Percentiles rank a stretch among this genome's conserved stretches.
Evolutionary conservation across 2,329 filamentous ascomycete genomes (phyloP).

Genomic region (Cladosporium sp.): DNA sequence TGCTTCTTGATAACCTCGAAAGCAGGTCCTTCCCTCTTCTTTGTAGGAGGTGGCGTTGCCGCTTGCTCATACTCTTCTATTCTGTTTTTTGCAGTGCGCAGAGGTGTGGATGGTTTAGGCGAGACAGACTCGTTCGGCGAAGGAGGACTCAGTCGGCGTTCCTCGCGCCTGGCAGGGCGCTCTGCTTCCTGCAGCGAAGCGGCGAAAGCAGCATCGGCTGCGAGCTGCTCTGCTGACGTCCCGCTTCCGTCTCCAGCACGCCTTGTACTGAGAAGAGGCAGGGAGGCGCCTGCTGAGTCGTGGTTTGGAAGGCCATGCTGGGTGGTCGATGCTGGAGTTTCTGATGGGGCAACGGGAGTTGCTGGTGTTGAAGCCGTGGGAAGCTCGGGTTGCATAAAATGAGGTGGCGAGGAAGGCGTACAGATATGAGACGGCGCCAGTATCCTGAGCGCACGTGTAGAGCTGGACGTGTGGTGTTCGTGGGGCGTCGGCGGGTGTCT

Average conservation of each 20-base stretch:
- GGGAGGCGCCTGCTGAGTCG: conserved; percentile 44
- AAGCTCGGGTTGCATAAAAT: conserved; percentile 68
- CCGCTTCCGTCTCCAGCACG: conserved; percentile 38
- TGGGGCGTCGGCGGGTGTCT: background rate
- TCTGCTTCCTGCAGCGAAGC: conserved; percentile 29
- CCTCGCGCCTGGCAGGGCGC: conserved; percentile 12
- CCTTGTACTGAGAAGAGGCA: conserved; percentile 38
- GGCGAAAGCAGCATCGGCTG: conserved; percentile 30
- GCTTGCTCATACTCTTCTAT: conserved; percentile 58
- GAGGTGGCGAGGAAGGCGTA: conserved; percentile 37
- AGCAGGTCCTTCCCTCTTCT: conserved; percentile 45
- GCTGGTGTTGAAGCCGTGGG: conserved; percentile 48
- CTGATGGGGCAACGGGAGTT: conserved; percentile 41
- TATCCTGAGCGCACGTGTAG: background rate
- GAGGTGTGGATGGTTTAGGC: conserved; percentile 26
- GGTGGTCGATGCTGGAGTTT: conserved; percentile 42
- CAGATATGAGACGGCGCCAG: conserved; percentile 57
- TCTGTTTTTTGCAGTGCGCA: conserved; percentile 49
- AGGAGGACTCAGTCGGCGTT: conserved; percentile 31
- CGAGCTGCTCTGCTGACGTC: conserved; percentile 29
- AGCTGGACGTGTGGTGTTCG: background rate
- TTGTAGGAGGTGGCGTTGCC: conserved; percentile 37
- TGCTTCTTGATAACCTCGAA: conserved; percentile 56
- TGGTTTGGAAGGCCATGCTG: conserved; percentile 60
- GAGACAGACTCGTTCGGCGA: conserved; percentile 9